Base-by-base conservation (phyloP, 2,329 filamentous ascomycete genomes). In the Ploettnerulaceae sp. region DNA sequence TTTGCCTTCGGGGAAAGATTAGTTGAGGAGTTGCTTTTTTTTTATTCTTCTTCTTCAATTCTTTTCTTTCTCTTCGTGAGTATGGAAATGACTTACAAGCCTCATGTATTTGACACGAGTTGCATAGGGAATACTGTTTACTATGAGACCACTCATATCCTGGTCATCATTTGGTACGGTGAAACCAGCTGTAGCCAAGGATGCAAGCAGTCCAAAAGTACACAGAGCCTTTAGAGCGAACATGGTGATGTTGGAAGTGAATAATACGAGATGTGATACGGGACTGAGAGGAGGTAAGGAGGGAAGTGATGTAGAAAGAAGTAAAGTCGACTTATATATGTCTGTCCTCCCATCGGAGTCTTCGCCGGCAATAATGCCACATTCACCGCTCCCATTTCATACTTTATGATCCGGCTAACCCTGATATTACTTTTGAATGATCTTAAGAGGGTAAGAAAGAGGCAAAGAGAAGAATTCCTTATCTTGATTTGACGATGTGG, bases 21-120 rank as follows among this genome's bases (percentile, higher is more conserved):
- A n/a, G n/a, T n/a, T n/a, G n/a, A n/a, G n/a, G n/a, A n/a, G n/a
- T n/a, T n/a, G n/a, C n/a, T n/a, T n/a, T n/a, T n/a, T n/a, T n/a
- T n/a, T n/a, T n/a, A n/a, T n/a, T n/a, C n/a, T n/a, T n/a, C n/a
- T n/a, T n/a, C n/a, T n/a, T n/a, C n/a, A n/a, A n/a, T n/a, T n/a
- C n/a, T n/a, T n/a, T n/a, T n/a, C n/a, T n/a, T 24, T 14, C 9
- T 3, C 7, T 9, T n/a, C 25, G 34, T 37, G 7, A 38, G 21
- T 15, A 29, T 38, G 7, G 15, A 25, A 11, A 35, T 36, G 21
- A 31, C 33, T 24, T 34, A 51, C 48, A 8, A 47, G 20, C 15
- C 44, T 24, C 48, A 51, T 51, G 15, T 51, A 51, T n/a, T 51
- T 47, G 2, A 51, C 44, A 12, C 48, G 43, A 3, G 43, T 47